Base-by-base conservation (phyloP, 345 rosid genomes). In the Eucalyptus marginata region DNA sequence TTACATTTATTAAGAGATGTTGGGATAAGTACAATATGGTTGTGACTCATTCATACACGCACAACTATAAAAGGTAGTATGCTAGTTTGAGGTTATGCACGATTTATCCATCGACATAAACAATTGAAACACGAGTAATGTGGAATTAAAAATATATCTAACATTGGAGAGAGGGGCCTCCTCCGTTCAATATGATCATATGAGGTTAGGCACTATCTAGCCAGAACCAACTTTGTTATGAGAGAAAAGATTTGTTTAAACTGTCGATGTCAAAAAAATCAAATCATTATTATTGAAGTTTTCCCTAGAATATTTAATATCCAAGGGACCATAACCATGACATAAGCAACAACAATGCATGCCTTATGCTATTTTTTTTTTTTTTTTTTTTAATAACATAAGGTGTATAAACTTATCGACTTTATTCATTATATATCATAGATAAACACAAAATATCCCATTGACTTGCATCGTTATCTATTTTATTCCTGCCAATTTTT, bases 31-130 rank as follows among this genome's bases (percentile, higher is more conserved):
- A 64, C 40, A n/a, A 64, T n/a, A 64, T n/a, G 33, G 31, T 29
- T 7, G 33, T 6, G 31, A 17, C 8, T n/a, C 40, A n/a, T 29
- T 64, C 17, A n/a, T 64, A 29, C 17, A n/a, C 3, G 0, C 76
- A n/a, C 76, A n/a, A n/a, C 76, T n/a, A n/a, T 64, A 64, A 64
- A 64, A n/a, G 33, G 18, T 64, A n/a, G 40, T 64, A n/a, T n/a
- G 76, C 20, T 64, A 64, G 0, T n/a, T 64, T 64, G 40, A 15
- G 76, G 76, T 64, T 64, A n/a, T 64, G 76, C 40, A 64, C 0
- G 5, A 64, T 64, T 64, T n/a, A 64, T n/a, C 76, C 0, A 0
- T n/a, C 1, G 1, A n/a, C 76, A n/a, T 64, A n/a, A n/a, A 59
- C 40, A 64, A 14, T 4, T 0, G 1, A 64, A 64, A n/a, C 17